Percentiles rank a stretch among this genome's conserved stretches.
Conservation (phyloP, 2,329 filamentous ascomycete genomes). For the Nemania serpens region DNA sequence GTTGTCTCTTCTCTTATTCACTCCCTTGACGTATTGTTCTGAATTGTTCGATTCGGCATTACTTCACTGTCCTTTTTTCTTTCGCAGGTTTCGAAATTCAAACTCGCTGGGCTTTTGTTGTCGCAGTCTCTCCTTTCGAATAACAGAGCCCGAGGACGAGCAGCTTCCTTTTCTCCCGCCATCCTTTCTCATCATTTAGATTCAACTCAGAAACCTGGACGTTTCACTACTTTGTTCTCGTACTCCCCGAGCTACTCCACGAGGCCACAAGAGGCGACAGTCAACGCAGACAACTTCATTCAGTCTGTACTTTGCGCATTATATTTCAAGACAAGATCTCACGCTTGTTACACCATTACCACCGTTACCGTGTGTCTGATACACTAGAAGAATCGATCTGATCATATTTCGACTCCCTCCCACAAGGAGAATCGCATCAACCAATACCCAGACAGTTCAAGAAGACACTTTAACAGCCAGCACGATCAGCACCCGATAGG, state of each 20-base stretch:
- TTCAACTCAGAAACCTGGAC: constrained; percentile 40
- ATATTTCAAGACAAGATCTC: neutral
- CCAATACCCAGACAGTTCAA: constrained; percentile 15
- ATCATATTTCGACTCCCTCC: neutral
- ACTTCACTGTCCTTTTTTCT: constrained; percentile 21
- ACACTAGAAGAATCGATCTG: neutral
- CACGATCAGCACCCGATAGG: constrained; percentile 22
- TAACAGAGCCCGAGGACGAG: constrained; percentile 20
- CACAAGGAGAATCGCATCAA: neutral
- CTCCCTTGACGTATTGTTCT: constrained; percentile 30
- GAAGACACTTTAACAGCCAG: constrained; percentile 14
- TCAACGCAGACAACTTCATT: neutral
- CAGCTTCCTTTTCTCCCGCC: constrained; percentile 19
- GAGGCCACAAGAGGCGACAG: constrained; percentile 1
- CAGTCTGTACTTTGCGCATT: constrained; percentile 1
- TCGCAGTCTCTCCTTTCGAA: constrained; percentile 35
- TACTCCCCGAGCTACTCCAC: constrained; percentile 18
- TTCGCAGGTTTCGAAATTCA: constrained; percentile 38
- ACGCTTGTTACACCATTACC: neutral
- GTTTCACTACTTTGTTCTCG: constrained; percentile 42
- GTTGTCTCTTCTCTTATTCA: constrained; percentile 36
- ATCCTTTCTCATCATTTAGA: constrained; percentile 32
- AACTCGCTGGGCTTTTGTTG: constrained; percentile 28
- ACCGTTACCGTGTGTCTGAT: neutral
- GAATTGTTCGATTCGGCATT: constrained; percentile 23